Percentiles rank a stretch among this genome's conserved stretches.
These are phyloP conservation scores for Diversispora eburnea DNA, from an alignment of 192 early-diverging fungal genomes.

Conservation along the genomic window DNA sequence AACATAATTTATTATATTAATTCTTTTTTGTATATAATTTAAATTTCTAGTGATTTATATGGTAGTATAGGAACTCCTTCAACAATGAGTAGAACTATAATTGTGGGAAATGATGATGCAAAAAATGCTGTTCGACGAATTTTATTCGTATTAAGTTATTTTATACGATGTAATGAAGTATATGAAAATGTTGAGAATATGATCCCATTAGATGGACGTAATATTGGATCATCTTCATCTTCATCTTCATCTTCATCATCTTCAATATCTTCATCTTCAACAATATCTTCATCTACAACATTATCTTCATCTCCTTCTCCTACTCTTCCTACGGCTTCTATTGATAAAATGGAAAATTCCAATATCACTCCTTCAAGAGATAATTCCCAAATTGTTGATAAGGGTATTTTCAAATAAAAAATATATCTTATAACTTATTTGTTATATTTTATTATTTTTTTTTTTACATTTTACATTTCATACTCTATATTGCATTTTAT, in stretches of 20 bases:
- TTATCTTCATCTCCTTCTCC: too few relatives aligned
- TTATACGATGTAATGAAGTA: constrained; percentile 59
- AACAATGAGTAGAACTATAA: constrained; percentile 50
- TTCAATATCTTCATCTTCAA: neutral
- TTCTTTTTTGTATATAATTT: neutral
- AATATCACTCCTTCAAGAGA: too few relatives aligned
- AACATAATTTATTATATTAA: neutral
- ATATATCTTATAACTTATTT: too few relatives aligned
- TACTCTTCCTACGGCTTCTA: too few relatives aligned
- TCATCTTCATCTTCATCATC: neutral
- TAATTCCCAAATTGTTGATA: too few relatives aligned
- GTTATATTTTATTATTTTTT: too few relatives aligned
- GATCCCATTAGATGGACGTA: neutral
- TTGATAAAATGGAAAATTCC: too few relatives aligned
- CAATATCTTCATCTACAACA: too few relatives aligned
- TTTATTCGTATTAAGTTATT: constrained; percentile 51
- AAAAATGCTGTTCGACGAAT: constrained; percentile 45
- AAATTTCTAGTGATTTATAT: constrained; percentile 44
- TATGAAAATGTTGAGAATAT: constrained; percentile 39
- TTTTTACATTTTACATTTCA: too few relatives aligned
- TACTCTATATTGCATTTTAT: too few relatives aligned
- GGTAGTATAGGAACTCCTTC: constrained; percentile 49
- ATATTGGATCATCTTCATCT: neutral
- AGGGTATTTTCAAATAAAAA: too few relatives aligned
- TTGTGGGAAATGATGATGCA: constrained; percentile 42